Base-by-base conservation (phyloP, 805 yeast genomes). In the Wickerhamomyces bisporus region DNA sequence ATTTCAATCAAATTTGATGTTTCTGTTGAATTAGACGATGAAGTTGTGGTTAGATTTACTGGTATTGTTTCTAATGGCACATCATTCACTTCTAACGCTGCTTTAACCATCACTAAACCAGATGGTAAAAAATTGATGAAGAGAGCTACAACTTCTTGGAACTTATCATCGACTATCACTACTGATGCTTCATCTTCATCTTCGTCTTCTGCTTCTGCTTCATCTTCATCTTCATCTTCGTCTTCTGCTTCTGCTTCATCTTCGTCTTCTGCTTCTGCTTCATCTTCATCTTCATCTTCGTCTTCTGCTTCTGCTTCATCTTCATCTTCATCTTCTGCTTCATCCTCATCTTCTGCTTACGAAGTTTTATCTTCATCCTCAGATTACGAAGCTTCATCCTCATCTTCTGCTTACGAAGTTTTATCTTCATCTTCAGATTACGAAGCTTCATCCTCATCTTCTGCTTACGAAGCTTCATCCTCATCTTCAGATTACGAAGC, bases 171-270 rank as follows among this genome's bases (percentile, higher is more conserved):
- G 13, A 31, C 42, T 31, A 40, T 44, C 24, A 21, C 38, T 23
- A 36, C 38, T 14, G 42, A 27, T 40, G 43, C 43, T 25, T 36
- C 46, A 18, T 33, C 47, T 19, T 21, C 43, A 21, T 21, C 10
- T 21, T 30, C 47, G 14, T 23, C 38, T n/a, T 33, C 46, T 14
- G 25, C 42, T 23, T 18, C 44, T 25, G 33, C 46, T 24, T 16
- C 38, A 21, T 36, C 48, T 9, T 35, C 45, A 32, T 28, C 45
- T 24, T 29, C 38, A 16, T 42, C 49, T 44, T 47, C 52, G 36
- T 36, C 47, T 38, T 35, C 40, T 14, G 33, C 49, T 24, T 45
- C 40, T 19, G 39, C 34, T 23, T 6, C 41, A 24, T n/a, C 34
- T 6, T 6, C 32, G n/a, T 14, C 35, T 32, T 34, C 39, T n/a